Percentiles rank a stretch among this genome's conserved stretches.
phyloP scores from a whole-genome alignment of 1,284 basidiomycete genomes.

The Boletus subluridellus region DNA sequence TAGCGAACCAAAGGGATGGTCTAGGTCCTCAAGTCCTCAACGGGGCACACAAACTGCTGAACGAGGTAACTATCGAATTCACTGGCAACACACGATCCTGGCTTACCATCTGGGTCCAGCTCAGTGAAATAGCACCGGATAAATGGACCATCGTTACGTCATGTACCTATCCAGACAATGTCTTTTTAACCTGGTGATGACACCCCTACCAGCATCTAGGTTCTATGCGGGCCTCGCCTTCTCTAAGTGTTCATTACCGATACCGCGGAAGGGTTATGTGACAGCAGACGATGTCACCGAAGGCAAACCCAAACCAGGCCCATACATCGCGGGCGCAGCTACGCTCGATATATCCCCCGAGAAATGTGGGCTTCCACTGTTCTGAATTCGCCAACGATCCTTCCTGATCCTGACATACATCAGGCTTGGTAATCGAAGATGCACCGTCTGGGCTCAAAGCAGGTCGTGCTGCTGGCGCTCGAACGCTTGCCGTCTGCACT shows the following conservation, averaged over 20 bases:
- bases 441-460: slow-evolving; percentile 75
- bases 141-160: slow-evolving; percentile 80
- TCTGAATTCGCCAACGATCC: neutral
- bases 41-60: slow-evolving; percentile 49
- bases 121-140: slow-evolving; percentile 33
- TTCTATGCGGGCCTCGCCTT: slow-evolving; percentile 65
- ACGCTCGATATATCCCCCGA: slow-evolving; percentile 47
- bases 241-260: slow-evolving; percentile 52
- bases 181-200: neutral
- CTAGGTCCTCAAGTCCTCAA: slow-evolving; percentile 57
- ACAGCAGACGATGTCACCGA: slow-evolving; percentile 70
- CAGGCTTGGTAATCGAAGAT: slow-evolving; percentile 81
- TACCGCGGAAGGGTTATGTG: slow-evolving; percentile 56
- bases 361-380: slow-evolving; percentile 44
- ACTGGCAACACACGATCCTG: neutral
- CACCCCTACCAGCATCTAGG: slow-evolving; percentile 51
- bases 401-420: neutral
- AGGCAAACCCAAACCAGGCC: slow-evolving; percentile 81
- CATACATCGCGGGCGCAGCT: slow-evolving; percentile 66
- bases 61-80: slow-evolving; percentile 36
- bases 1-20: slow-evolving; percentile 41
- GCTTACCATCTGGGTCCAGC: slow-evolving; percentile 25
- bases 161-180: slow-evolving; percentile 38
- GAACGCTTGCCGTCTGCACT: slow-evolving; percentile 78
- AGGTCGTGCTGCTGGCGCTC: slow-evolving; percentile 71